Conservation (phyloP, 2,329 filamentous ascomycete genomes). For the Cyclaneusma minus region DNA sequence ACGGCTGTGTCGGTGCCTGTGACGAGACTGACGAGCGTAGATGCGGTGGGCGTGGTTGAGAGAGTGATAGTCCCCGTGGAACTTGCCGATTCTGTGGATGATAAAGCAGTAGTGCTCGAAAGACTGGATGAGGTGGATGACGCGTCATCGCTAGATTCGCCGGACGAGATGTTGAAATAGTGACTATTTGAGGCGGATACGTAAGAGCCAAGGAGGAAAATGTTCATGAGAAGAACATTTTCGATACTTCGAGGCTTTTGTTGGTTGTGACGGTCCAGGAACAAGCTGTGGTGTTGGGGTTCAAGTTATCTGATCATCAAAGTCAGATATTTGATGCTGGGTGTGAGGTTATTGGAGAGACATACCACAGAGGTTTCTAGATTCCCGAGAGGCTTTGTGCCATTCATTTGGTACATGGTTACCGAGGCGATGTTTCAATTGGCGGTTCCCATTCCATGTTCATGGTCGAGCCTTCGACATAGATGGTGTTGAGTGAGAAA, state of each 20-base stretch:
- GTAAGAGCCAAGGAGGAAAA: slow-evolving; percentile 4
- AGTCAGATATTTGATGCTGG: background rate
- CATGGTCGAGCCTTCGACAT: slow-evolving; percentile 1
- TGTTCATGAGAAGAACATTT: slow-evolving; percentile 4
- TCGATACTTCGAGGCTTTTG: slow-evolving; percentile 5
- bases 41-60: slow-evolving; percentile 46
- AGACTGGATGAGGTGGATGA: no score
- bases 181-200: slow-evolving; percentile 3
- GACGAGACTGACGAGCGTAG: slow-evolving; percentile 43
- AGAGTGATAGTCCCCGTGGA: no score
- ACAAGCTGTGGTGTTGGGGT: slow-evolving; percentile 1
- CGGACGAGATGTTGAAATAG: slow-evolving; percentile 6
- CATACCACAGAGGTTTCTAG: no score
- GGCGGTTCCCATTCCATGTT: slow-evolving; percentile 1
- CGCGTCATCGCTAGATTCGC: no score
- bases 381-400: slow-evolving; percentile 3
- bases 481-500: slow-evolving; percentile 1
- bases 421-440: background rate
- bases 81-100: no score
- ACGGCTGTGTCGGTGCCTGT: no score
- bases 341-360: slow-evolving; percentile 2
- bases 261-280: slow-evolving; percentile 5
- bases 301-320: slow-evolving; percentile 1
- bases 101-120: no score
- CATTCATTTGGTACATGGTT: slow-evolving; percentile 5